Evolutionary conservation across 805 yeast species (phyloP), one percentile per base, ranked within the genome.

Genomic region (Candida caryicola): DNA sequence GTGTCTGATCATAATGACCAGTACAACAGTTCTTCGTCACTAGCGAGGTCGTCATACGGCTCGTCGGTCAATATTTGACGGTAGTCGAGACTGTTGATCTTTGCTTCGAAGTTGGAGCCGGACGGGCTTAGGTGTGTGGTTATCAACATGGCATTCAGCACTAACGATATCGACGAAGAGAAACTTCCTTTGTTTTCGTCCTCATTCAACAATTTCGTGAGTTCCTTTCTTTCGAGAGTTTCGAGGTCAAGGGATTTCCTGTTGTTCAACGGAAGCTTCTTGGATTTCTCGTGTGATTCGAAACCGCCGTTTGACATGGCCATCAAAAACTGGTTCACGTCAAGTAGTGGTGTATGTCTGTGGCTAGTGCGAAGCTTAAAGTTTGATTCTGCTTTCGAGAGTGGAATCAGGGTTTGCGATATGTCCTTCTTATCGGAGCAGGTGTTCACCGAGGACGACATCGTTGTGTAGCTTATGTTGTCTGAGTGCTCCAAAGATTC

Each of bases 221-320:
- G 41, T 17, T 45, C 30, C 10, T 39, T 27, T 18, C 46, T 37
- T 35, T 54, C 60, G 15, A 29, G 26, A 2, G 31, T 30, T 37
- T 57, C 62, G 16, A 47, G 31, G 26, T 54, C 57, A 31, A 54
- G 34, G 4, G 59, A 55, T 30, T 45, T 50, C 21, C 57, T 32
- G 44, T 49, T 47, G 34, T 35, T 43, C 15, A 52, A 34, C 2
- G 57, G 54, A 19, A 51, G 33, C 16, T 39, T 37, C 32, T 31
- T 38, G 19, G 17, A 36, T 16, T 35, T 39, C 3, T 33, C 33
- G 16, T 33, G 32, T 9, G 29, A 33, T 9, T 39, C 40, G 5
- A 36, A 26, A 15, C 31, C 27, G 14, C 35, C 34, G 23, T 36
- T 36, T 4, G 34, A 17, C 29, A 35, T 35, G 13, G 28, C 18